phyloP scores from a whole-genome alignment of 2,329 filamentous ascomycete genomes.

The Pyrenophora tritici-repentis region DNA sequence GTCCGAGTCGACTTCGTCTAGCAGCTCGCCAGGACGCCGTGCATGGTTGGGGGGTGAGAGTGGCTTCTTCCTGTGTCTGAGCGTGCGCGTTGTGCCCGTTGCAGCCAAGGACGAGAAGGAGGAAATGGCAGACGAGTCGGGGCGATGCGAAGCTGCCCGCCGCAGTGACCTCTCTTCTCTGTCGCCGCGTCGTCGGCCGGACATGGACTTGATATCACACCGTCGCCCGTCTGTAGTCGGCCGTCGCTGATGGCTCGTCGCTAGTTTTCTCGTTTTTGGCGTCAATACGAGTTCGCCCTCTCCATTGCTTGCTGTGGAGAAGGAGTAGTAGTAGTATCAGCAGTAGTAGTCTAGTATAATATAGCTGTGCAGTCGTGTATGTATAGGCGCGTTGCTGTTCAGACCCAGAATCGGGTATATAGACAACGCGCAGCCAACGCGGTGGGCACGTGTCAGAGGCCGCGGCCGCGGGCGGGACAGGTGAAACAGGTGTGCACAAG shows the following conservation, averaged over 20 bases:
- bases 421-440: conserved; percentile 36
- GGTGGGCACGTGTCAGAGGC: conserved; percentile 29
- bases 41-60: conserved; percentile 38
- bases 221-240: too few species aligned
- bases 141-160: conserved; percentile 34
- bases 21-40: conserved; percentile 61
- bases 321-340: too few species aligned
- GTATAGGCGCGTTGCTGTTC: conserved; percentile 14
- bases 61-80: conserved; percentile 23
- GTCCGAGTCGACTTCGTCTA: conserved; percentile 72
- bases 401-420: conserved; percentile 26
- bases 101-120: conserved; percentile 21
- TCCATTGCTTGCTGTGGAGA: conserved; percentile 24
- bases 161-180: conserved; percentile 26
- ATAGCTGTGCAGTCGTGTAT: conserved; percentile 2
- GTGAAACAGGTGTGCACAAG: conserved; percentile 7
- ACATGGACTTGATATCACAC: conserved; percentile 66
- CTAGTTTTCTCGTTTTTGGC: conserved; percentile 4
- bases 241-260: conserved; percentile 62
- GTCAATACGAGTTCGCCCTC: conserved; percentile 30
- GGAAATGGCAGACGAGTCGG: conserved; percentile 28
- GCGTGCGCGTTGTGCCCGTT: conserved; percentile 20
- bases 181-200: conserved; percentile 53
- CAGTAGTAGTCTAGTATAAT: conserved; percentile 4
- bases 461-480: conserved; percentile 7